Conservation (phyloP, 805 yeast species). For the Candida silvicultrix region DNA sequence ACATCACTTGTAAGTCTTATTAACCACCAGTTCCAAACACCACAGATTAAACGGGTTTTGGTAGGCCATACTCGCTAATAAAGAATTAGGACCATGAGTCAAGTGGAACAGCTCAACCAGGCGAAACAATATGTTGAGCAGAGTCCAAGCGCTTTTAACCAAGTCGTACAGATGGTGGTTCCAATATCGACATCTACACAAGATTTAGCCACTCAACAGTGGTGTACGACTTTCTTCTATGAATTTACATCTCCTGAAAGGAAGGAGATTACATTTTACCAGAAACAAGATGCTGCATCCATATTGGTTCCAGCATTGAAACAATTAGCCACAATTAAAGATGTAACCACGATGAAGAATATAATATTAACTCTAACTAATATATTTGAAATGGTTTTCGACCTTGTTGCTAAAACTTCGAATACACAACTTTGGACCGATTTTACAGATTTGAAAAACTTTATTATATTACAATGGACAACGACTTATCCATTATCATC, state of each 20-base stretch:
- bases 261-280: neutral
- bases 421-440: slow-evolving; percentile 45
- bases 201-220: slow-evolving; percentile 2
- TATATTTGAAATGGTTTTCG: slow-evolving; percentile 41
- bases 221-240: slow-evolving; percentile 1
- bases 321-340: slow-evolving; percentile 13
- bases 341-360: slow-evolving; percentile 28
- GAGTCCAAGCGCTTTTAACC: slow-evolving; percentile 29
- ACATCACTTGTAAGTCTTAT: too few species aligned
- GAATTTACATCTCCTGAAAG: neutral
- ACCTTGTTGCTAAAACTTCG: slow-evolving; percentile 35
- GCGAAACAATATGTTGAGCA: slow-evolving; percentile 31
- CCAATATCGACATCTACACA: neutral
- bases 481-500: slow-evolving; percentile 46
- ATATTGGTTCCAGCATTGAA: slow-evolving; percentile 10
- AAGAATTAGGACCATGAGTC: neutral
- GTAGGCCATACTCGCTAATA: too few species aligned
- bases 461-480: slow-evolving; percentile 57
- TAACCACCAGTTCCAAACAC: too few species aligned
- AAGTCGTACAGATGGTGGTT: slow-evolving; percentile 19
- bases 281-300: slow-evolving; percentile 13
- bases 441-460: slow-evolving; percentile 47
- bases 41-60: too few species aligned
- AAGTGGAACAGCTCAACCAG: slow-evolving; percentile 26
- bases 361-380: slow-evolving; percentile 34